These are phyloP conservation scores for Spathaspora sp. DNA, from an alignment of 1,139 yeast species.

Conservation along the genomic window DNA sequence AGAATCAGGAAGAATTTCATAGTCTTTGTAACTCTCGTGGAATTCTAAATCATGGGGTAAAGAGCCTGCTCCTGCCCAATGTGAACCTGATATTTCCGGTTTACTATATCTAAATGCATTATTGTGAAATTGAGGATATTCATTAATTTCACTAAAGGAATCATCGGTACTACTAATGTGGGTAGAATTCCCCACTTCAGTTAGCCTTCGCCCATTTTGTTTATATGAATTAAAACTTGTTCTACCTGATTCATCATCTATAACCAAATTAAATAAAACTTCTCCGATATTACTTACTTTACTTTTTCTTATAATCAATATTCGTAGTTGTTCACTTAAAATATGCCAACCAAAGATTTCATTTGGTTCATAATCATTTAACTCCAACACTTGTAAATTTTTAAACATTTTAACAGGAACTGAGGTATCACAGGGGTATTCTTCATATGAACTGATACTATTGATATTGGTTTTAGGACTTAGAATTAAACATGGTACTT, in stretches of 20 bases:
- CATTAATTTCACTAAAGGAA: conserved; percentile 13
- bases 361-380: conserved; percentile 60
- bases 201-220: conserved; percentile 9
- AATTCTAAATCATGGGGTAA: conserved; percentile 22
- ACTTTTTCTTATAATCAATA: conserved; percentile 52
- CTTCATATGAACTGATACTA: conserved; percentile 61
- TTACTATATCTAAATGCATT: conserved; percentile 25
- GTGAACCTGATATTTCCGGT: conserved; percentile 17
- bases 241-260: conserved; percentile 55
- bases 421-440: conserved; percentile 69
- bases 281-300: conserved; percentile 54
- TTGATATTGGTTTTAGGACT: conserved; percentile 59
- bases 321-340: conserved; percentile 54
- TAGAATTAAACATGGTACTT: conserved; percentile 60
- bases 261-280: conserved; percentile 47
- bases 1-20: conserved; percentile 31
- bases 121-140: conserved; percentile 13
- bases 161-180: conserved; percentile 12
- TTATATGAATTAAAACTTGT: conserved; percentile 35
- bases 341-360: conserved; percentile 67
- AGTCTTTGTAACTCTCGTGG: conserved; percentile 16
- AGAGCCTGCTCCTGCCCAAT: conserved; percentile 24
- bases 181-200: conserved; percentile 10
- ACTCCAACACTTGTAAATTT: conserved; percentile 60
- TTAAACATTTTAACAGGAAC: conserved; percentile 62